Evolutionary conservation across 192 early-diverging fungal genomes (phyloP), one percentile per base, ranked within the genome.

Genomic region (Geranomyces variabilis): DNA sequence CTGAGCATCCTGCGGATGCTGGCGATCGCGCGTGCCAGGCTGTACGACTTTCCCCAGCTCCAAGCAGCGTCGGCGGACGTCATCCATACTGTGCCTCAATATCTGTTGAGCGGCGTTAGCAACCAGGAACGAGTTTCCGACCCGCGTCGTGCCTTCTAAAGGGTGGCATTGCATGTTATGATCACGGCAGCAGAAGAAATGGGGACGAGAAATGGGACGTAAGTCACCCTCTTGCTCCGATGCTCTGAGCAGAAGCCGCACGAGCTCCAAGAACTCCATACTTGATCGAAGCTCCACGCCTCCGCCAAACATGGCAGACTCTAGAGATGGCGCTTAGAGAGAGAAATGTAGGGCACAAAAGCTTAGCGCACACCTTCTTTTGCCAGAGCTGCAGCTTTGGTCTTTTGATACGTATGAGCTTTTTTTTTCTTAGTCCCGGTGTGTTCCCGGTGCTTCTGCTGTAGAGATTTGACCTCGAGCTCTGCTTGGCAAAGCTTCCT

Each of bases 401-500:
- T 43, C 33, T 69, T 51, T 51, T 69, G 67, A 69, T 69, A 69
- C 26, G 28, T 24, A 17, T 60, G 58, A 19, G 58, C 26, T 28
- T 9, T 69, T 24, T 69, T 69, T 29, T 36, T 69, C 28, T 33
- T 28, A 30, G 12, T 69, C 41, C 58, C 29, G 24, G 58, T 34
- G 7, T 60, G 58, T 19, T 58, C 67, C 30, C 29, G 48, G 15
- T 55, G 55, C 30, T 69, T 69, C 21, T 30, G 26, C 1, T 57
- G 55, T 7, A 69, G 34, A n/a, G 36, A 51, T 69, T 58, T 56
- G 67, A 69, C 31, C 55, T 69, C 67, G 62, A 58, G 34, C 1
- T 70, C 28, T 10, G 34, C 44, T 24, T 70, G 57, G 22, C 55
- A 59, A 1, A 70, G 58, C 45, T 70, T 70, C 58, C 45, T 6